These are phyloP conservation scores for Cordyceps pruinosa DNA, from an alignment of 2,329 filamentous ascomycete species.

Conservation along the genomic window DNA sequence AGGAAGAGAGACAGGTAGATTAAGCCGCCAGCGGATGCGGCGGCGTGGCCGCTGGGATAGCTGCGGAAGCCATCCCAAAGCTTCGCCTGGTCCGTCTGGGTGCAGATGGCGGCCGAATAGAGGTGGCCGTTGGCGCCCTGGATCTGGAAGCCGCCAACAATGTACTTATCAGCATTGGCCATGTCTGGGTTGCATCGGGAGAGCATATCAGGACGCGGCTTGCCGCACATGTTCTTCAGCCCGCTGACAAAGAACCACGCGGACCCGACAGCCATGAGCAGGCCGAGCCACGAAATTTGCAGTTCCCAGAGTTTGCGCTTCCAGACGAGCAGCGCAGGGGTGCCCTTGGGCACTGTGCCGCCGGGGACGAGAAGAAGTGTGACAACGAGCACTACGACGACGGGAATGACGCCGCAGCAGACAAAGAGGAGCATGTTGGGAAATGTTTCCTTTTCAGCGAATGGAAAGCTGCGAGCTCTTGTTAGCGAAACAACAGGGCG, in stretches of 20 bases:
- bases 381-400: constrained; percentile 60
- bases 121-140: constrained; percentile 55
- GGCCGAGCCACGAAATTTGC: constrained; percentile 77
- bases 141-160: constrained; percentile 54
- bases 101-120: constrained; percentile 72
- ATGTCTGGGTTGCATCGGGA: constrained; percentile 72
- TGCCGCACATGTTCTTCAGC: constrained; percentile 70
- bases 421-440: constrained; percentile 57
- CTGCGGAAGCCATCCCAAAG: constrained; percentile 78
- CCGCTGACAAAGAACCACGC: constrained; percentile 78
- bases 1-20: constrained; percentile 84
- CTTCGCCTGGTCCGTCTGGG: constrained; percentile 50
- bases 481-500: neutral
- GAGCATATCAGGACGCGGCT: constrained; percentile 75
- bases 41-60: constrained; percentile 53
- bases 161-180: constrained; percentile 48
- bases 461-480: constrained; percentile 53
- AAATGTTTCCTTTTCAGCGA: constrained; percentile 63
- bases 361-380: constrained; percentile 67
- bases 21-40: constrained; percentile 69
- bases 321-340: constrained; percentile 62
- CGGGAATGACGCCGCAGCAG: constrained; percentile 58
- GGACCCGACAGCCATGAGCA: constrained; percentile 63
- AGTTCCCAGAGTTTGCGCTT: constrained; percentile 85
- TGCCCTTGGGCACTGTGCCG: constrained; percentile 54